A percentile compares a stretch with the other conserved stretches of the same genome.
These are phyloP conservation scores for Botrytis fabae DNA, from an alignment of 2,329 filamentous ascomycete genomes.

Conservation along the genomic window DNA sequence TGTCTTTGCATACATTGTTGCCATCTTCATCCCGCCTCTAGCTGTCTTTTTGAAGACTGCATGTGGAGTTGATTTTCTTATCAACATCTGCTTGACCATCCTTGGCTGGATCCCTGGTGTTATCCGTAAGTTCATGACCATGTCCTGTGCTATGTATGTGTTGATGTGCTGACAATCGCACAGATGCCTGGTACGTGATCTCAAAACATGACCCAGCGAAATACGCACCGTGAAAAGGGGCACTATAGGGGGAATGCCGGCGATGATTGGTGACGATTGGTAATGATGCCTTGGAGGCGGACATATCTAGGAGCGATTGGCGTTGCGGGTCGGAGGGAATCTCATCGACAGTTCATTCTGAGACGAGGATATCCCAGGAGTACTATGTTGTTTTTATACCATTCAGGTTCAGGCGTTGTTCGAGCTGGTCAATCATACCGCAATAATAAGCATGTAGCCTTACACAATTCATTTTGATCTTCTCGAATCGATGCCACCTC, in stretches of 20 bases:
- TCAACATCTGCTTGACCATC: conserved; percentile 44
- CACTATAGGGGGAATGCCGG: background rate
- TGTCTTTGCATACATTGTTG: conserved; percentile 36
- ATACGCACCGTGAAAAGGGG: conserved; percentile 2
- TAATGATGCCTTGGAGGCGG: background rate
- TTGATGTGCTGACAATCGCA: background rate
- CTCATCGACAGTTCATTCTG: background rate
- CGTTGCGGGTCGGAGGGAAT: background rate
- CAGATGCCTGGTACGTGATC: conserved; percentile 39
- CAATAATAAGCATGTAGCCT: background rate
- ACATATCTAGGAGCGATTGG: background rate
- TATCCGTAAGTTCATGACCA: conserved; percentile 33
- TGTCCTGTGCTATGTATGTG: background rate
- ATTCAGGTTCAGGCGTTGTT: background rate
- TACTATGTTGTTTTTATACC: background rate
- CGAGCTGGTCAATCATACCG: background rate
- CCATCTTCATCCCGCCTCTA: conserved; percentile 37
- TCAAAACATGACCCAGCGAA: conserved; percentile 35
- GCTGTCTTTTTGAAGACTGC: conserved; percentile 44
- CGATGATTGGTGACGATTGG: background rate
- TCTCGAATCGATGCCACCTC: background rate
- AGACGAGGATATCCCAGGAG: background rate
- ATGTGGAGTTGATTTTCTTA: conserved; percentile 44
- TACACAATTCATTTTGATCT: background rate
- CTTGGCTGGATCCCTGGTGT: conserved; percentile 42